Conservation (phyloP, 495 filamentous ascomycete species). For the Penicillium cosmopolitanum region DNA sequence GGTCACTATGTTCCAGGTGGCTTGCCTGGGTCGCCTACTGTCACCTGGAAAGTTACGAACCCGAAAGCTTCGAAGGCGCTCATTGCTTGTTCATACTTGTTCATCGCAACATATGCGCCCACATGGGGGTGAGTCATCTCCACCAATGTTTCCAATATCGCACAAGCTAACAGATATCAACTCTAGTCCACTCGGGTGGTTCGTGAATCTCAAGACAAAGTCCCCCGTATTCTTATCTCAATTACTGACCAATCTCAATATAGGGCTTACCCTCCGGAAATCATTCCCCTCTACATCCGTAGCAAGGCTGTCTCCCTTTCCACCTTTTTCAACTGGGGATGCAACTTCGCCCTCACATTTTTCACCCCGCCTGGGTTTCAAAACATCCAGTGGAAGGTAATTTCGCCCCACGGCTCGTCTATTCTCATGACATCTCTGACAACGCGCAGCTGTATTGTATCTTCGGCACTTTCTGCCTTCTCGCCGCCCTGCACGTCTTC, state of each 20-base stretch:
- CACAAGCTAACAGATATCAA: background rate
- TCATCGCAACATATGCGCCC: slow-evolving; percentile 64
- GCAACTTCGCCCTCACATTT: slow-evolving; percentile 57
- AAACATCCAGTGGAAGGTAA: slow-evolving; percentile 57
- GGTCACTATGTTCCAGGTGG: slow-evolving; percentile 51
- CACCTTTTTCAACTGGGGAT: slow-evolving; percentile 26
- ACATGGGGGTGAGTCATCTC: slow-evolving; percentile 33
- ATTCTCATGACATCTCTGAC: background rate
- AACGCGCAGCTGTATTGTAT: slow-evolving; percentile 15
- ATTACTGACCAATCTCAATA: background rate
- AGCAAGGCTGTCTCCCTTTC: slow-evolving; percentile 24
- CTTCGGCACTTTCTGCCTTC: slow-evolving; percentile 47
- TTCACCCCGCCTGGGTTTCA: slow-evolving; percentile 64
- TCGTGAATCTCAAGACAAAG: slow-evolving; percentile 6
- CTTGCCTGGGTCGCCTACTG: slow-evolving; percentile 40
- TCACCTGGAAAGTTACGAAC: slow-evolving; percentile 64
- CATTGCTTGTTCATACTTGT: slow-evolving; percentile 67
- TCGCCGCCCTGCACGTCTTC: slow-evolving; percentile 66
- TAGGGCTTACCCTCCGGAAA: slow-evolving; percentile 24
- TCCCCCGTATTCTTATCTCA: background rate
- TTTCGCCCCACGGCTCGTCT: background rate
- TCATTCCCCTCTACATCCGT: slow-evolving; percentile 26
- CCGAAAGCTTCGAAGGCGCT: slow-evolving; percentile 51
- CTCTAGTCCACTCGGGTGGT: slow-evolving; percentile 22
- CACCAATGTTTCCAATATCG: background rate